Conservation (phyloP, 306 rosid species). For the Medicago arabica region DNA sequence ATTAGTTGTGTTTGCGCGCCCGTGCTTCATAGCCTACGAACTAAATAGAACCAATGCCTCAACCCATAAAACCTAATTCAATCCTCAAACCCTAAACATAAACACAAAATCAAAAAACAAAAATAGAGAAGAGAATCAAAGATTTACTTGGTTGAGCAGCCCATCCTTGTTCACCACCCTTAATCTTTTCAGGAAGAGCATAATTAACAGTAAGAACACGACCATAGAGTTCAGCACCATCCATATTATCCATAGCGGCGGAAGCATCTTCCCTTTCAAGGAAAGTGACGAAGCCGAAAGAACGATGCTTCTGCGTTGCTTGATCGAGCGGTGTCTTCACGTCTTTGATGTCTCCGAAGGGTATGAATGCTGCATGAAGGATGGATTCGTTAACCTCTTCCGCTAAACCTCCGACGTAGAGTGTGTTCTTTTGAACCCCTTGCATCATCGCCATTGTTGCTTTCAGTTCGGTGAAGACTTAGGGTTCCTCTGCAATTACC, state of each 20-base stretch:
- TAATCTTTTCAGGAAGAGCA: constrained; percentile 85
- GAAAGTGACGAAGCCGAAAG: constrained; percentile 95
- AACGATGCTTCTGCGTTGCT: constrained; percentile 97
- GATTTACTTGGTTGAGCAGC: constrained; percentile 85
- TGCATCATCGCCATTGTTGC: constrained; percentile 73
- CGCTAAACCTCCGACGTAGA: constrained; percentile 90
- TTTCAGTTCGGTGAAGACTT: neutral
- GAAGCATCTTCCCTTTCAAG: constrained; percentile 90
- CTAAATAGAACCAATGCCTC: no score
- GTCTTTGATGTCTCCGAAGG: constrained; percentile 93
- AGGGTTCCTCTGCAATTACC: constrained; percentile 15
- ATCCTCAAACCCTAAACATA: neutral
- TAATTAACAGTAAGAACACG: constrained; percentile 96
- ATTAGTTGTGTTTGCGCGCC: no score
- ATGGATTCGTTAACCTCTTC: constrained; percentile 91
- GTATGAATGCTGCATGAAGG: constrained; percentile 87
- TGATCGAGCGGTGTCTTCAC: constrained; percentile 93
- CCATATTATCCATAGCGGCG: constrained; percentile 98
- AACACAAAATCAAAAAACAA: neutral
- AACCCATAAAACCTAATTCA: neutral
- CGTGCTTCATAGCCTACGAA: no score
- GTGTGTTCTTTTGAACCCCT: constrained; percentile 91
- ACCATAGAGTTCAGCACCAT: constrained; percentile 95
- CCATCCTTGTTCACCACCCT: constrained; percentile 99
- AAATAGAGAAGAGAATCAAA: neutral